phyloP scores from a whole-genome alignment of 2,329 filamentous ascomycete species.

The Pseudocercospora cruenta region DNA sequence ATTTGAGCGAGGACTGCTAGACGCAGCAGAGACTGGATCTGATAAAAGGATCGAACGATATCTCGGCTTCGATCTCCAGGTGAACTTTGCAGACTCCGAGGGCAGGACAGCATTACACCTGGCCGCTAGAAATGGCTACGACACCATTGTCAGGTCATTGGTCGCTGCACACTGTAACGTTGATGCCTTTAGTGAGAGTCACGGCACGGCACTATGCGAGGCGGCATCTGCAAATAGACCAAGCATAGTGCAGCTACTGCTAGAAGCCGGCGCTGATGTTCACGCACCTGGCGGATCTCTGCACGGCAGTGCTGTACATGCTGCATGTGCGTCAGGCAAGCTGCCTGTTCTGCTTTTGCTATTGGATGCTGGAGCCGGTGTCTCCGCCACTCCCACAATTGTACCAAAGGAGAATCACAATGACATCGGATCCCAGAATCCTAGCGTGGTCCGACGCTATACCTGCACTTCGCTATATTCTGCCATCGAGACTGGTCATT shows the following conservation, averaged over 20 bases:
- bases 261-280: slow-evolving; percentile 4
- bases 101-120: neutral
- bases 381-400: slow-evolving; percentile 18
- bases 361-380: slow-evolving; percentile 25
- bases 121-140: neutral
- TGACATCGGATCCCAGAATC: neutral
- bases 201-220: neutral
- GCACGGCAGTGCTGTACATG: slow-evolving; percentile 23
- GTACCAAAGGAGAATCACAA: neutral
- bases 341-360: slow-evolving; percentile 21
- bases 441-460: neutral
- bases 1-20: neutral
- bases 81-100: neutral
- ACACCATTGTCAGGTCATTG: neutral
- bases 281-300: slow-evolving; percentile 20
- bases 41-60: neutral
- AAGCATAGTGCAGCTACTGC: slow-evolving; percentile 23
- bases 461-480: neutral
- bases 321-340: neutral
- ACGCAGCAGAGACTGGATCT: neutral
- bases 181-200: neutral
- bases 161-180: neutral
- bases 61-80: neutral
- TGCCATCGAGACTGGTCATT: neutral
- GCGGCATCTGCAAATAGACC: neutral